These are phyloP conservation scores for Lachancea sp. DNA, from an alignment of 805 yeast genomes.

Conservation along the genomic window DNA sequence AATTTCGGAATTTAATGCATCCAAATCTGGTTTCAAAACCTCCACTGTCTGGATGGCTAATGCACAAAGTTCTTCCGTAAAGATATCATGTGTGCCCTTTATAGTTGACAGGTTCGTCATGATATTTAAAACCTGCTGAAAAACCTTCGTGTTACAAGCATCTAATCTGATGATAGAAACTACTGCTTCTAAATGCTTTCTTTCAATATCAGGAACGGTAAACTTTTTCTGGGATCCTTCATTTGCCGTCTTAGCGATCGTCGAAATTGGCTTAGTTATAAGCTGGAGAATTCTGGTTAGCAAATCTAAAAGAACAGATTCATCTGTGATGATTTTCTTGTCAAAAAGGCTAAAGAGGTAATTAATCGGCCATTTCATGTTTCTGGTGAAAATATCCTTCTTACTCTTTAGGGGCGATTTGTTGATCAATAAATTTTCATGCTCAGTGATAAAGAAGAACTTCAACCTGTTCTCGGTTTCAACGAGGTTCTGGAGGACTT, in stretches of 20 bases:
- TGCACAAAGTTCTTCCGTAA: slow-evolving; percentile 60
- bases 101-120: slow-evolving; percentile 69
- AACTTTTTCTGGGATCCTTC: slow-evolving; percentile 27
- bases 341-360: slow-evolving; percentile 56
- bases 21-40: slow-evolving; percentile 48
- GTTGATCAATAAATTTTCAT: slow-evolving; percentile 43
- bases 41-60: slow-evolving; percentile 57
- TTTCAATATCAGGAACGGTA: slow-evolving; percentile 59
- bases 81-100: slow-evolving; percentile 53
- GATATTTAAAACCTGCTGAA: slow-evolving; percentile 73
- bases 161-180: slow-evolving; percentile 67
- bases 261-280: slow-evolving; percentile 64
- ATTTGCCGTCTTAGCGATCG: slow-evolving; percentile 42
- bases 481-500: slow-evolving; percentile 62
- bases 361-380: slow-evolving; percentile 64
- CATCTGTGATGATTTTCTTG: slow-evolving; percentile 59
- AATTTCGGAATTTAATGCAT: slow-evolving; percentile 43
- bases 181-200: slow-evolving; percentile 51
- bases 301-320: slow-evolving; percentile 67
- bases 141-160: slow-evolving; percentile 79
- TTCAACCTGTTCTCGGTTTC: slow-evolving; percentile 63
- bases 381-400: slow-evolving; percentile 33
- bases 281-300: slow-evolving; percentile 69
- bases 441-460: slow-evolving; percentile 72
- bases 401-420: slow-evolving; percentile 32